Conservation (phyloP, 176 grass and related monocot species). For the Aegilops longissima region DNA sequence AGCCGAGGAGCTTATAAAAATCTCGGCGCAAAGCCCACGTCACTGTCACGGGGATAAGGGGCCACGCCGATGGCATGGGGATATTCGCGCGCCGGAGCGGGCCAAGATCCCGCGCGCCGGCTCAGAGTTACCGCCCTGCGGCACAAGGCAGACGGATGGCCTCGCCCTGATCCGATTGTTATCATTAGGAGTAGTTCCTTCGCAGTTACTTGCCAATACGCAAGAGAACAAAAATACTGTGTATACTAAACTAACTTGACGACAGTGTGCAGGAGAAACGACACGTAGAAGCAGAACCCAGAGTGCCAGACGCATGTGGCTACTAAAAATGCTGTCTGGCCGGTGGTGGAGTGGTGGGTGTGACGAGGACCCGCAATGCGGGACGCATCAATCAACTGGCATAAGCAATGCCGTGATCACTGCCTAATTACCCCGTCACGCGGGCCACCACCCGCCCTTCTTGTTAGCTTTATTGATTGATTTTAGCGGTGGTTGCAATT, state of each 20-base stretch:
- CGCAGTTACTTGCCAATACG: background rate
- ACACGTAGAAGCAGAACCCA: background rate
- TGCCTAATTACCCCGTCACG: background rate
- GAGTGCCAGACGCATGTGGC: constrained; percentile 3
- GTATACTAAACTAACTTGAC: background rate
- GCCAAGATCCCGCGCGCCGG: constrained; percentile 21
- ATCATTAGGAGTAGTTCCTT: background rate
- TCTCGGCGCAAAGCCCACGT: background rate
- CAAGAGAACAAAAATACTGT: background rate
- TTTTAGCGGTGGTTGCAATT: background rate
- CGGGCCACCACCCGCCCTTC: background rate
- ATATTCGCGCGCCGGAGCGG: constrained; percentile 32
- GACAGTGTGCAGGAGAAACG: background rate
- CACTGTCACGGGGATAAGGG: constrained; percentile 22
- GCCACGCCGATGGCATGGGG: constrained; percentile 38
- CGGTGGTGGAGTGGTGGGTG: background rate
- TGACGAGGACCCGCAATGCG: constrained; percentile 27
- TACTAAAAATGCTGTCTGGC: constrained; percentile 4
- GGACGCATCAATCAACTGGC: background rate
- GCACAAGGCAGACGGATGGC: background rate
- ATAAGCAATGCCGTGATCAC: background rate
- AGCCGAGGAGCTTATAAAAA: constrained; percentile 34
- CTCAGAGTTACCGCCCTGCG: constrained; percentile 5
- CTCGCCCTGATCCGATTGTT: too few relatives aligned
- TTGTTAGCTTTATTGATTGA: background rate